Evolutionary conservation across 2,329 filamentous ascomycete species (phyloP), one percentile per base, ranked within the genome.

Genomic region (Paecilomyces fulvus): DNA sequence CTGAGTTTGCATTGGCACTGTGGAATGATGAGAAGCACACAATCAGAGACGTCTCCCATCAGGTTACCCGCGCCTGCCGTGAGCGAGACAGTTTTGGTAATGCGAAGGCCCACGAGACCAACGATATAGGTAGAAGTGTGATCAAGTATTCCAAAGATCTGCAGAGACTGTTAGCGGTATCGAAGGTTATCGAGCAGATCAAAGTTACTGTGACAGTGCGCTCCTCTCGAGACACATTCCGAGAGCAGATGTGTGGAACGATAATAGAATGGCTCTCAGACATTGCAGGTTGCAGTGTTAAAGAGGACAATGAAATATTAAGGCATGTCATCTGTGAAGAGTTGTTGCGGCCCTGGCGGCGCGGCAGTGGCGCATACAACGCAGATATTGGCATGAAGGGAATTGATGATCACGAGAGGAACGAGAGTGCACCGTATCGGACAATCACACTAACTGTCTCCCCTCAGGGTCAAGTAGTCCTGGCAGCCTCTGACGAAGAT

Each of bases 11-110:
- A 4, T 77, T 99, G 49, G 78, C 96, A 14, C 78, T 99, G 4
- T 99, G 94, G 94, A 99, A 99, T 65, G 94, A 99, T 62, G 94
- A 99, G 75, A 99, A 99, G 73, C 94, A 99, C 70, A 99, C 94
- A 0, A 87, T 97, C 49, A 83, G 86, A 51, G 94, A 99, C 70
- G 92, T 99, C 5, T 82, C 87, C 63, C 85, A 95, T 56, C 92
- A 97, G 70, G 90, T 99, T 21, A 88, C 90, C 2, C 83, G 92
- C 61, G 94, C 94, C 52, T 99, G 94, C 76, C 84, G 83, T 59
- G 86, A 89, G 62, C 83, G 85, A 6, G 77, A 80, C 58, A 79
- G 77, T 4, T 88, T 90, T 59, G 92, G 90, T 2, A 75, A 85
- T 20, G 75, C 82, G 50, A 87, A 89, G 64, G 94, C 94, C 0